Conservation (phyloP, 192 early-diverging fungal species). For the Coemansia sp. region DNA sequence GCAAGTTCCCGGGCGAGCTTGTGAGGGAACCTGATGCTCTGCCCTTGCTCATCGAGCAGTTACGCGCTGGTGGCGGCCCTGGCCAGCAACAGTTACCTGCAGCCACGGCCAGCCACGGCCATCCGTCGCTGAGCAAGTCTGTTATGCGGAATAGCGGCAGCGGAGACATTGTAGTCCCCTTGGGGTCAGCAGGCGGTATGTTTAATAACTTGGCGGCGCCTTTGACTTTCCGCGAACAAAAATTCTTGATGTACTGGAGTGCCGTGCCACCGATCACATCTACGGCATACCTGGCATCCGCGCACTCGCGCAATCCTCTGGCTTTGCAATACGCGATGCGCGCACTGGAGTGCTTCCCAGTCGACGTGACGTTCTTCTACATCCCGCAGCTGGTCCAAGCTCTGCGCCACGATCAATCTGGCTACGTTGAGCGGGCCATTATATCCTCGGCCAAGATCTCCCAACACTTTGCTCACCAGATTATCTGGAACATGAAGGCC, state of each 20-base stretch:
- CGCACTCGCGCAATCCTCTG: slow-evolving; percentile 77
- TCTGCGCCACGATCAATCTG: slow-evolving; percentile 79
- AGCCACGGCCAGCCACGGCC: neutral
- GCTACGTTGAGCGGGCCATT: slow-evolving; percentile 95
- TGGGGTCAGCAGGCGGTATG: slow-evolving; percentile 21
- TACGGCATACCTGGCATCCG: slow-evolving; percentile 72
- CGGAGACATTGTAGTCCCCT: neutral
- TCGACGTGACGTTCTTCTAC: slow-evolving; percentile 98
- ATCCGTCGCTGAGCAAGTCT: neutral
- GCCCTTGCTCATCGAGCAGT: slow-evolving; percentile 67
- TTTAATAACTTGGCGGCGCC: slow-evolving; percentile 24
- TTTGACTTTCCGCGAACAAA: slow-evolving; percentile 49
- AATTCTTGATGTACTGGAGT: slow-evolving; percentile 86
- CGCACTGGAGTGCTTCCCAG: slow-evolving; percentile 83
- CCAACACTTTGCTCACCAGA: slow-evolving; percentile 99
- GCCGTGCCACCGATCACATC: slow-evolving; percentile 90
- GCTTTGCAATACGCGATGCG: slow-evolving; percentile 94
- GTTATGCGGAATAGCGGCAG: neutral
- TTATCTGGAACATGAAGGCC: slow-evolving; percentile 99
- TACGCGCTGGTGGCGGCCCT: slow-evolving; percentile 1
- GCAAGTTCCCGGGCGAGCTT: slow-evolving; percentile 62
- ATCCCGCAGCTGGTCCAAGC: slow-evolving; percentile 98
- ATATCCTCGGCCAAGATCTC: slow-evolving; percentile 90
- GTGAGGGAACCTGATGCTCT: slow-evolving; percentile 74
- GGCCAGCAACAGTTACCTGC: neutral